Evolutionary conservation across 2,329 filamentous ascomycete genomes (phyloP).

Genomic region (Aspergillus latus): DNA sequence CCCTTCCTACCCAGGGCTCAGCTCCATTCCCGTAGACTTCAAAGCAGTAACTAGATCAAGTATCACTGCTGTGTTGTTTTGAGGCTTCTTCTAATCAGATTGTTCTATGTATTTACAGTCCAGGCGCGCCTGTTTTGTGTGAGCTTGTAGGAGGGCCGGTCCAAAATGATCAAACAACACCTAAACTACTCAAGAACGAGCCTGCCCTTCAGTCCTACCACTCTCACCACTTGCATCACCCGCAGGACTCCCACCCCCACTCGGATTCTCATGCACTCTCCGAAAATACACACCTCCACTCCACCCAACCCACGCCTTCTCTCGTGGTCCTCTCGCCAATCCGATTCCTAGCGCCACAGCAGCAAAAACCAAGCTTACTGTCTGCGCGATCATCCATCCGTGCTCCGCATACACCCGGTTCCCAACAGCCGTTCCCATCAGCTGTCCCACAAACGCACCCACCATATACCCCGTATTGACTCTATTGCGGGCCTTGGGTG

Average conservation of each 20-base stretch:
- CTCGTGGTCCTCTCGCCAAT: constrained; percentile 55
- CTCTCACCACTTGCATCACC: neutral
- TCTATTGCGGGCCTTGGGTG: constrained; percentile 69
- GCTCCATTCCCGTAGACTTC: no score
- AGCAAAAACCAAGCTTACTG: constrained; percentile 57
- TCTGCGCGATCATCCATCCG: constrained; percentile 59
- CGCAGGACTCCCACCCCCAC: no score
- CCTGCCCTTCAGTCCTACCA: no score
- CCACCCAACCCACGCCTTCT: constrained; percentile 62
- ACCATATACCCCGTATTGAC: constrained; percentile 85
- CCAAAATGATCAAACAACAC: no score
- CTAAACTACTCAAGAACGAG: no score
- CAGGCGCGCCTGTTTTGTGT: no score
- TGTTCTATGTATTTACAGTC: no score
- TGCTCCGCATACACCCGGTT: constrained; percentile 56
- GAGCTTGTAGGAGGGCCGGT: no score
- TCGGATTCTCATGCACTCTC: neutral
- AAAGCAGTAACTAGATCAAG: no score
- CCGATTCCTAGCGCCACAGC: constrained; percentile 50
- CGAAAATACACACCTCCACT: constrained; percentile 49
- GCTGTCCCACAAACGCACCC: constrained; percentile 69
- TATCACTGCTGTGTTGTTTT: no score
- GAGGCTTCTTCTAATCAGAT: no score
- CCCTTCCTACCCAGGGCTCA: no score
- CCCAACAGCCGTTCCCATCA: constrained; percentile 66